These are phyloP conservation scores for Trifolium dubium DNA, from an alignment of 306 rosid genomes.

Conservation along the genomic window DNA sequence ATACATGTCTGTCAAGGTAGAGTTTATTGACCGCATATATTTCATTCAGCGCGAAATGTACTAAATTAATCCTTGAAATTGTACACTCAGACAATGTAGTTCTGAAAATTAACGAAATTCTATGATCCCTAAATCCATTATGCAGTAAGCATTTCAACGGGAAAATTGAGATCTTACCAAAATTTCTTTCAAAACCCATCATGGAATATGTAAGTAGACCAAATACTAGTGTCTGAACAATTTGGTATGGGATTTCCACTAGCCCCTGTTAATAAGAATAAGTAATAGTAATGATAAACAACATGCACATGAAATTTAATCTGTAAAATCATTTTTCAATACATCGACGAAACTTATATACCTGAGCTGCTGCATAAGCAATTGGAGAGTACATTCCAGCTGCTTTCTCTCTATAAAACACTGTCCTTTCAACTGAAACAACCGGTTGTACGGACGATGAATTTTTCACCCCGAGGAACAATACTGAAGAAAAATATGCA, in stretches of 20 bases:
- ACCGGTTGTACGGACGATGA: conserved; percentile 87
- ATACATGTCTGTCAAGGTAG: not conserved
- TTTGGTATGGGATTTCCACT: conserved; percentile 83
- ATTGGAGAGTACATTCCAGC: conserved; percentile 95
- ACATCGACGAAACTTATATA: conserved; percentile 29
- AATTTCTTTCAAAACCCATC: conserved; percentile 68
- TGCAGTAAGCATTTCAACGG: not conserved
- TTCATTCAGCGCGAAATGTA: not conserved
- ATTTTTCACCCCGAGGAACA: conserved; percentile 83
- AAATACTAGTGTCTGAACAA: conserved; percentile 64
- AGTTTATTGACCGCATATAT: not conserved
- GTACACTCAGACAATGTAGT: not conserved
- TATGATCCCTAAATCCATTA: not conserved
- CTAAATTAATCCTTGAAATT: not conserved
- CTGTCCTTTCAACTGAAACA: conserved; percentile 90
- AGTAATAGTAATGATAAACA: conserved; percentile 1
- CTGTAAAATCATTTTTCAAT: conserved; percentile 7
- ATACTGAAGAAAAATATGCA: conserved; percentile 69
- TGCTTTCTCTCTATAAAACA: conserved; percentile 86
- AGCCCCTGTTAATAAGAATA: conserved; percentile 61
- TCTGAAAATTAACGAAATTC: not conserved
- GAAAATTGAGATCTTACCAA: conserved; percentile 48
- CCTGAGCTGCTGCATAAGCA: conserved; percentile 79
- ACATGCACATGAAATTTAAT: not conserved
- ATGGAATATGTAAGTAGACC: conserved; percentile 79